Percentiles rank a stretch among this genome's conserved stretches.
Evolutionary conservation across 352 stramenopile genomes (phyloP).

Genomic region (Globisporangium sylvaticum): DNA sequence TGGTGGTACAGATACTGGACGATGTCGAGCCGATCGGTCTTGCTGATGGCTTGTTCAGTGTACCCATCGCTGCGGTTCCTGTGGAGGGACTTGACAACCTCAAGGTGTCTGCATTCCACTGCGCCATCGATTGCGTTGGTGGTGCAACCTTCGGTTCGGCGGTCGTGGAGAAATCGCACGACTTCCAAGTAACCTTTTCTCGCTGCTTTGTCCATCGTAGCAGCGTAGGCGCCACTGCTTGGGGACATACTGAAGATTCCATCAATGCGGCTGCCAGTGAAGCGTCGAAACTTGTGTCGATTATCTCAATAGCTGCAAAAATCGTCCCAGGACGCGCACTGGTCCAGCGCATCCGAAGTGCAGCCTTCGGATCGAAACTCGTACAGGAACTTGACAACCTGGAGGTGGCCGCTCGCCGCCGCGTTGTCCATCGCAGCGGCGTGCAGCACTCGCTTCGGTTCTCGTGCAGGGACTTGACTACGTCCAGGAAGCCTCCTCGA

Average conservation of each 20-base stretch:
- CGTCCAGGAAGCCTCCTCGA: background rate
- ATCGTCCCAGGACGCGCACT: too few species aligned
- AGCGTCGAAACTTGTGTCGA: too few species aligned
- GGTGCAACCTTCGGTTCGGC: background rate
- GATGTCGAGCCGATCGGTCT: background rate
- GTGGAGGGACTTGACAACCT: background rate
- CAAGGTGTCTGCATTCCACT: background rate
- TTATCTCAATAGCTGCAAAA: too few species aligned
- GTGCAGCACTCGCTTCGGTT: background rate
- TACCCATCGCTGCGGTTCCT: background rate
- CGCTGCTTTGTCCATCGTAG: background rate
- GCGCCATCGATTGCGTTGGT: constrained; percentile 7
- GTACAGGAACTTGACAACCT: too few species aligned
- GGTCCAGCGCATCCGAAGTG: too few species aligned
- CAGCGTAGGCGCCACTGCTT: too few species aligned
- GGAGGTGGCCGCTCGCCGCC: too few species aligned
- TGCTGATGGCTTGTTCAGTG: background rate
- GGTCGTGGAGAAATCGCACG: constrained; percentile 6
- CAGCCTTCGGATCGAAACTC: too few species aligned
- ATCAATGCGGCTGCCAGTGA: too few species aligned
- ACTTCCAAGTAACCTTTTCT: background rate
- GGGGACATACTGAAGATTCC: too few species aligned
- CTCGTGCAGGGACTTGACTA: constrained; percentile 1
- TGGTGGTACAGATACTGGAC: background rate
- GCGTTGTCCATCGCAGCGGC: constrained; percentile 2